phyloP scores from a whole-genome alignment of 495 filamentous ascomycete species.

The Trichocladium uniseriatum region DNA sequence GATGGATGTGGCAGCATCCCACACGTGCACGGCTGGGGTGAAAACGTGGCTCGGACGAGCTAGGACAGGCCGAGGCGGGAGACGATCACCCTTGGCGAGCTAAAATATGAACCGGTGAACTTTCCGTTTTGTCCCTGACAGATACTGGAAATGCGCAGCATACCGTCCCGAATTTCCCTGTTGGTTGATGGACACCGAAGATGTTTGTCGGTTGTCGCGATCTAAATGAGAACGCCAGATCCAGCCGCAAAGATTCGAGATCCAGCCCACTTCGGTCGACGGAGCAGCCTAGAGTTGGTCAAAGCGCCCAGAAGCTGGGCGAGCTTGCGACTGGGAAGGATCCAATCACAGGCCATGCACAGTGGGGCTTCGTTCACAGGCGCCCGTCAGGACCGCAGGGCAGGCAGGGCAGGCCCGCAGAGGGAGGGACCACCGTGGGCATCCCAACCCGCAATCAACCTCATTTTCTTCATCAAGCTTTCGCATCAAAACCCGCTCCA shows the following conservation, averaged over 20 bases:
- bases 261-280: too few relatives aligned
- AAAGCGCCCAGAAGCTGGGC: background rate
- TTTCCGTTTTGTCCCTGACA: too few relatives aligned
- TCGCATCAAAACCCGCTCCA: conserved; percentile 1
- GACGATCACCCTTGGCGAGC: too few relatives aligned
- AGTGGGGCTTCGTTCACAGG: background rate
- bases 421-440: background rate
- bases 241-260: too few relatives aligned
- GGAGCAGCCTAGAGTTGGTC: background rate
- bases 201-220: too few relatives aligned
- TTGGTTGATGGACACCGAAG: too few relatives aligned
- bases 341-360: background rate
- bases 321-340: background rate
- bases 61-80: background rate
- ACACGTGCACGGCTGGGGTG: background rate
- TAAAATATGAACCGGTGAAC: too few relatives aligned
- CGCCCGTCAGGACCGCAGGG: background rate
- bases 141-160: too few relatives aligned
- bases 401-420: background rate
- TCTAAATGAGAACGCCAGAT: too few relatives aligned
- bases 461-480: conserved; percentile 9
- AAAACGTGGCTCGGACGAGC: conserved; percentile 1
- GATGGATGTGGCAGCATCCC: too few relatives aligned
- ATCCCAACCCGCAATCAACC: conserved; percentile 1
- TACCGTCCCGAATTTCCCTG: too few relatives aligned